Percentiles rank a stretch among this genome's conserved stretches.
Evolutionary conservation across 2,329 filamentous ascomycete genomes (phyloP).

Genomic region (Raffaelea arxii): DNA sequence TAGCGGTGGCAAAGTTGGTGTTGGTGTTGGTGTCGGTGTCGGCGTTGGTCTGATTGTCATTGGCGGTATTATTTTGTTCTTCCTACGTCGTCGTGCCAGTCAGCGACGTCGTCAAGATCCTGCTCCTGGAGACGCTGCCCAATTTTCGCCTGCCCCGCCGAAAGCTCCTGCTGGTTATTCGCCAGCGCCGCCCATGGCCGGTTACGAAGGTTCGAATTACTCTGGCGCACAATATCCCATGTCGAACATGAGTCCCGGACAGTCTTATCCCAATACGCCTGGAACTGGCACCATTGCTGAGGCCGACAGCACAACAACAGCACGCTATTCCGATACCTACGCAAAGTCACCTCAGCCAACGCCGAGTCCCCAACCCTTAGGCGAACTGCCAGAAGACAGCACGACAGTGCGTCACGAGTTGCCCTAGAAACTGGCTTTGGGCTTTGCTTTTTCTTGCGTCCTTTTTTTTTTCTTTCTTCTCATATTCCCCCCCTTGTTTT

Average conservation of each 20-base stretch:
- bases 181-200: conserved; percentile 1
- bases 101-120: not conserved
- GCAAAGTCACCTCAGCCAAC: not conserved
- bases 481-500: not conserved
- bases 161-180: conserved; percentile 2
- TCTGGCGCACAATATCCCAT: conserved; percentile 5
- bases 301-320: not conserved
- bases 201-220: conserved; percentile 3
- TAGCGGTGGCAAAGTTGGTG: conserved; percentile 3
- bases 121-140: not conserved
- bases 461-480: not conserved
- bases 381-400: not conserved
- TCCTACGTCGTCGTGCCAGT: not conserved
- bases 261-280: conserved; percentile 4
- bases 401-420: not conserved
- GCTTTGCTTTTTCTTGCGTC: not conserved
- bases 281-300: not conserved
- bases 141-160: not conserved
- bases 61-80: conserved; percentile 1
- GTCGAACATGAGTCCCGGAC: conserved; percentile 10
- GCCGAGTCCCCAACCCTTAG: not conserved
- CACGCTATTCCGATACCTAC: not conserved
- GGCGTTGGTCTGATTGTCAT: conserved; percentile 1
- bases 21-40: conserved; percentile 8
- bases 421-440: not conserved